A percentile compares a stretch with the other conserved stretches of the same genome.
Conservation (phyloP, 345 rosid genomes). For the Eutrema japonicum region DNA sequence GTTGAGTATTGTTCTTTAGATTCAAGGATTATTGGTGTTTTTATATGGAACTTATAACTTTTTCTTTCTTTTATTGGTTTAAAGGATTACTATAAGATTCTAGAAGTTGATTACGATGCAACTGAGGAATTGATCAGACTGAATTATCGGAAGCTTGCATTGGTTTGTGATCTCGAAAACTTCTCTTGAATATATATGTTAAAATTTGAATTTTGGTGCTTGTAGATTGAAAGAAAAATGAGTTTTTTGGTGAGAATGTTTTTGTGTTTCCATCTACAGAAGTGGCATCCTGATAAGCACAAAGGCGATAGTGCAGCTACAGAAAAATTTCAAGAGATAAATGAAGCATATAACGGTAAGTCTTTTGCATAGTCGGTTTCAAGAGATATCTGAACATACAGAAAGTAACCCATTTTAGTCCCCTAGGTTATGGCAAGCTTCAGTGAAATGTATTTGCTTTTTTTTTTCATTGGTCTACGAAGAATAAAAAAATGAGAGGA, state of each 20-base stretch:
- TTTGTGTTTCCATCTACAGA: conserved; percentile 45
- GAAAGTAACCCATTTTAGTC: not conserved
- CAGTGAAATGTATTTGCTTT: not conserved
- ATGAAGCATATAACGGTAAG: conserved; percentile 76
- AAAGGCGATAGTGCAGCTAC: conserved; percentile 69
- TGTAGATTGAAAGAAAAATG: not conserved
- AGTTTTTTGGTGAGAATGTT: not conserved
- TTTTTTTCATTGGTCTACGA: not conserved
- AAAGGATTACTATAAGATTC: conserved; percentile 80
- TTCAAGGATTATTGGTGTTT: conserved; percentile 12
- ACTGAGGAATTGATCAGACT: conserved; percentile 73
- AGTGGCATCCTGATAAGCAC: conserved; percentile 94
- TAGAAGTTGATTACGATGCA: conserved; percentile 86
- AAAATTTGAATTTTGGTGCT: not conserved
- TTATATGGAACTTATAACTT: conserved; percentile 13
- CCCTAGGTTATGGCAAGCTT: conserved; percentile 3
- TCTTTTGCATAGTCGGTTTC: not conserved
- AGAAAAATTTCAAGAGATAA: conserved; percentile 78
- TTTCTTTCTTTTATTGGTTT: conserved; percentile 9
- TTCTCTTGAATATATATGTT: not conserved
- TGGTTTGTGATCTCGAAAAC: conserved; percentile 55
- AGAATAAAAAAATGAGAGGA: not conserved
- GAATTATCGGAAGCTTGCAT: conserved; percentile 77
- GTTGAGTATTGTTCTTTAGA: not conserved
- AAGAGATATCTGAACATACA: not conserved